Evolutionary conservation across 495 filamentous ascomycete genomes (phyloP).

Genomic region (Tuber melanosporum): DNA sequence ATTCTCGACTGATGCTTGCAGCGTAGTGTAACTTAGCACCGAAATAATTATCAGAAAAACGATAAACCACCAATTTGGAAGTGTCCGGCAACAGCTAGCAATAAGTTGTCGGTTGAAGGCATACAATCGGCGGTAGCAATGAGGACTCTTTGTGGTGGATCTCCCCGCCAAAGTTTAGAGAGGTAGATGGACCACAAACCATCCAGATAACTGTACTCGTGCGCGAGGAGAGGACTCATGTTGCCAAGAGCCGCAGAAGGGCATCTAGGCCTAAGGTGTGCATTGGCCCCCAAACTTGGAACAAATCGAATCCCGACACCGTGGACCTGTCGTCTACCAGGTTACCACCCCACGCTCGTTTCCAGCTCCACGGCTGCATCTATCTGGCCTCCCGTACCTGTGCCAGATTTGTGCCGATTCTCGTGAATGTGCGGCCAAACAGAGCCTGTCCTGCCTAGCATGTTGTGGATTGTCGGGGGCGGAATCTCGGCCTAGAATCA

Average conservation of each 20-base stretch:
- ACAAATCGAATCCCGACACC: conserved; percentile 29
- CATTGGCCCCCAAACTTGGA: conserved; percentile 2
- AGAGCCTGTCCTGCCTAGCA: background rate
- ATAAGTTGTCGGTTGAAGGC: background rate
- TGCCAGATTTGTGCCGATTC: background rate
- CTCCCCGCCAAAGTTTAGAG: background rate
- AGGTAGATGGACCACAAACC: background rate
- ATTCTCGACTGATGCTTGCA: background rate
- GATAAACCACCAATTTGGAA: background rate
- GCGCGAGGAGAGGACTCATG: background rate
- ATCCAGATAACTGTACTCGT: background rate
- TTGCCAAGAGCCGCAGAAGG: conserved; percentile 5
- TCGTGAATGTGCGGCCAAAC: background rate
- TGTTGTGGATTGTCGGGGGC: background rate
- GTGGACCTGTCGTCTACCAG: conserved; percentile 33
- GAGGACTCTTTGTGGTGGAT: background rate
- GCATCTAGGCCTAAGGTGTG: background rate
- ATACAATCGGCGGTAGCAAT: background rate
- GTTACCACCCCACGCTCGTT: conserved; percentile 34
- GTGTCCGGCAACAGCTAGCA: background rate
- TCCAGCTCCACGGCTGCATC: conserved; percentile 34
- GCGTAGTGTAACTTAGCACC: background rate
- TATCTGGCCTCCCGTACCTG: conserved; percentile 27
- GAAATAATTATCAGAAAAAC: background rate
- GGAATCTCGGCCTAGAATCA: background rate